Evolutionary conservation across 306 rosid genomes (phyloP).

Genomic region (Vachellia pachyceras): DNA sequence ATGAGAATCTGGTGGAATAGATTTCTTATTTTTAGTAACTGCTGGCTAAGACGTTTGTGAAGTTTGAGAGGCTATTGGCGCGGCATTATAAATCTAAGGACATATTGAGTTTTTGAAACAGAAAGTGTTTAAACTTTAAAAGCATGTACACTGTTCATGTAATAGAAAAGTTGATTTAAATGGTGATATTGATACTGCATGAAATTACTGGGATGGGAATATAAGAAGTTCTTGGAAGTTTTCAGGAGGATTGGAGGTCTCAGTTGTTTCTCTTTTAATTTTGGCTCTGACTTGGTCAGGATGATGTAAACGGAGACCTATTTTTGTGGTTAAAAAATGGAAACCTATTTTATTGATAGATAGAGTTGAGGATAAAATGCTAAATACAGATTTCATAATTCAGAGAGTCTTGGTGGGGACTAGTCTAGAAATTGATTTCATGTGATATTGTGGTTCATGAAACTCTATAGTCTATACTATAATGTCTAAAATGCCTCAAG

Average conservation of each 20-base stretch:
- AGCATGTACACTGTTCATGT: neutral
- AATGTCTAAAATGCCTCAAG: neutral
- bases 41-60: neutral
- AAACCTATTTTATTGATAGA: neutral
- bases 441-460: neutral
- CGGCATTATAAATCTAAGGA: neutral
- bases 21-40: neutral
- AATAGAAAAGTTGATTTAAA: neutral
- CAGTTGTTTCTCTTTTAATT: neutral
- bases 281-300: neutral
- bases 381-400: neutral
- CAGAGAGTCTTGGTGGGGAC: neutral
- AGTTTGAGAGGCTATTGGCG: neutral
- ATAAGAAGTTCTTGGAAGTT: slow-evolving; percentile 1
- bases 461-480: neutral
- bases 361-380: neutral
- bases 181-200: neutral
- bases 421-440: neutral
- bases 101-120: neutral
- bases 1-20: neutral
- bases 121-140: neutral
- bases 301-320: neutral
- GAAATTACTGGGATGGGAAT: neutral
- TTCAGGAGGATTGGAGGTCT: neutral
- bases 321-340: neutral